Evolutionary conservation across 108 stramenopile species (phyloP), one percentile per base, ranked within the genome.

Genomic region (Cylindrotheca closterium): DNA sequence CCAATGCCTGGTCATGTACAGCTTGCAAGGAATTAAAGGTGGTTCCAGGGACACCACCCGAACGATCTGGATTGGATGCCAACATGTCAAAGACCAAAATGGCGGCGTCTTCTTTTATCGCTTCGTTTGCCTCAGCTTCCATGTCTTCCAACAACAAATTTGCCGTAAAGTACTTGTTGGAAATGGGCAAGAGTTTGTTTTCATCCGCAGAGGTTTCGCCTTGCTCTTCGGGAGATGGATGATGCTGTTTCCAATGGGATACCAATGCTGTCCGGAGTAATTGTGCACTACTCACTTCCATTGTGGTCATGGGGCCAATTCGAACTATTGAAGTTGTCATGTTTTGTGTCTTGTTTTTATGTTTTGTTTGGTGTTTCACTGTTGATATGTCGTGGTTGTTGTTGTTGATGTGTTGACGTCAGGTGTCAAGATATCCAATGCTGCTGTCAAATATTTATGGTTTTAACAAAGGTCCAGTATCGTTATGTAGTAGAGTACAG

Each of bases 81-180:
- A 80, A 56, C 17, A 80, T 67, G 58, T 82, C 70, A 63, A 86
- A 93, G 0, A 88, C 83, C 27, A 90, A 75, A 60, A 93, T 63
- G 54, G 90, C 76, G 2, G 88, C 92, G 63, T 93, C 92, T 79
- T 90, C 88, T 62, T 83, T 86, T 23, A 7, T 15, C 7, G 37
- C 27, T 26, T 17, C n/a, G 10, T 0, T 48, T 7, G 26, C 4
- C n/a, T 3, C 27, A 7, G 27, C 4, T 1, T 51, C 53, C 26
- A 73, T 55, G 32, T 62, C 58, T 55, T 60, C 53, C 37, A 81
- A 60, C 5, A 42, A 7, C 0, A 81, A 57, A 1, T 68, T 28
- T 27, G 79, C 79, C 15, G 34, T 51, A 49, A 81, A 81, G 47
- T 81, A 81, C 29, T 75, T 75, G 67, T 81, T 81, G 30, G 49